Base-by-base conservation (phyloP, 495 filamentous ascomycete species). In the Friedmanniomyces endolithicus region DNA sequence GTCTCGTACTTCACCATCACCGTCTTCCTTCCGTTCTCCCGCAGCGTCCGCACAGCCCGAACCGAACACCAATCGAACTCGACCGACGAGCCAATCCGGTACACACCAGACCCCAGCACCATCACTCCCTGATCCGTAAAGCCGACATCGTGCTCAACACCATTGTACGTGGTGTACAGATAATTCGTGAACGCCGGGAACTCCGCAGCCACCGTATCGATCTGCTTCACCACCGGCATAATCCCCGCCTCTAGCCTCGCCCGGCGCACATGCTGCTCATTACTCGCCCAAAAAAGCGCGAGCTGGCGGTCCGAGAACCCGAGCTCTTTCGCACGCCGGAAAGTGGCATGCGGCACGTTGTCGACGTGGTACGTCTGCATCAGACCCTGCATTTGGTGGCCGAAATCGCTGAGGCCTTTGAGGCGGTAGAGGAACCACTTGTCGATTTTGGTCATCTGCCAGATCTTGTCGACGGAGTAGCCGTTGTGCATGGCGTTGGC, bases 51-150 rank as follows among this genome's bases (percentile, higher is more conserved):
- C 16, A 90, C 92, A 56, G 88, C 87, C 65, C 90, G 94, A 59
- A 96, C 90, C 53, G 90, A 90, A 67, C 92, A 97, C 90, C 90
- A 98, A 71, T 98, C 90, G 67, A 98, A 98, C 70, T 98, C 90
- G 53, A 98, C 90, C 22, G 89, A 95, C 73, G 85, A 90, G 58
- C 92, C 90, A 65, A 96, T 98, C 61, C 90, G 81, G 77, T 97
- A 97, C 8, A 95, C 90, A 68, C 90, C 90, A 68, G 85, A 90
- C 44, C 90, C 90, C 27, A 95, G 81, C 50, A 97, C 85, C 51
- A 95, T 71, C 53, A 81, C 87, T 35, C 88, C 88, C 65, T 95
- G 88, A 66, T 96, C 90, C 63, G 96, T 84, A 58, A 98, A 98
- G 40, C 80, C 85, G 19, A 98, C 85, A 71, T 98, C 90, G 70